These are phyloP conservation scores for Knoxdaviesia capensis DNA, from an alignment of 2,329 filamentous ascomycete genomes.

Conservation along the genomic window DNA sequence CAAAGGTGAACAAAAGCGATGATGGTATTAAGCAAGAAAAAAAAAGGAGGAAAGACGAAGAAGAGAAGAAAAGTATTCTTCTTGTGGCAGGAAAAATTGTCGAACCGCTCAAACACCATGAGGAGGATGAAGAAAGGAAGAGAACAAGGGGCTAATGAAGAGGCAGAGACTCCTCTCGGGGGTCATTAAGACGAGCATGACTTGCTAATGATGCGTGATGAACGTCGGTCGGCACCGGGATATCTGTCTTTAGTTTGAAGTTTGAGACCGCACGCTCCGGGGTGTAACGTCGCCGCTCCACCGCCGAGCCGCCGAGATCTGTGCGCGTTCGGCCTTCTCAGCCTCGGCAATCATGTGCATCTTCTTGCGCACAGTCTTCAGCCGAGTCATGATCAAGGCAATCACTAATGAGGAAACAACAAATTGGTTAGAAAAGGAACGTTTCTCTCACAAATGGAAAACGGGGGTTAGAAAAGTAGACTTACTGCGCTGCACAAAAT, in stretches of 20 bases:
- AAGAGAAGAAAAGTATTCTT: not conserved
- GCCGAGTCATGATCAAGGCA: slow-evolving; percentile 37
- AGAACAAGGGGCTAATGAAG: too few relatives aligned
- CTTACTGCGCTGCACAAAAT: not conserved
- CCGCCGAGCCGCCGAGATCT: slow-evolving; percentile 21
- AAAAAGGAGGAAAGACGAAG: not conserved
- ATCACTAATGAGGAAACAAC: slow-evolving; percentile 27
- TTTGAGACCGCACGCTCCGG: slow-evolving; percentile 29
- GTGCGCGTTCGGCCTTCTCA: slow-evolving; percentile 25
- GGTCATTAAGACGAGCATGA: too few relatives aligned
- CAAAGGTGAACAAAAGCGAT: too few relatives aligned
- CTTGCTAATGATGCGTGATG: too few relatives aligned
- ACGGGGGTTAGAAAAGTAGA: too few relatives aligned
- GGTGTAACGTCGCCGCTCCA: slow-evolving; percentile 36
- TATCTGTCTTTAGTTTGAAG: slow-evolving; percentile 13
- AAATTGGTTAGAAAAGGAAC: not conserved
- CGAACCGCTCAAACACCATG: too few relatives aligned
- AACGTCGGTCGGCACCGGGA: too few relatives aligned
- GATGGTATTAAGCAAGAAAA: not conserved
- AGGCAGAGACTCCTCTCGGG: too few relatives aligned
- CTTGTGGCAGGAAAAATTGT: too few relatives aligned
- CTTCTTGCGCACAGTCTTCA: slow-evolving; percentile 37
- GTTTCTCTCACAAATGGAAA: too few relatives aligned
- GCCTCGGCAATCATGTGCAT: slow-evolving; percentile 39
- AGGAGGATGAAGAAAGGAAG: too few relatives aligned